Percentiles rank a stretch among this genome's conserved stretches.
Conservation (phyloP, 352 stramenopile species). For the Phytophthora fragariae region DNA sequence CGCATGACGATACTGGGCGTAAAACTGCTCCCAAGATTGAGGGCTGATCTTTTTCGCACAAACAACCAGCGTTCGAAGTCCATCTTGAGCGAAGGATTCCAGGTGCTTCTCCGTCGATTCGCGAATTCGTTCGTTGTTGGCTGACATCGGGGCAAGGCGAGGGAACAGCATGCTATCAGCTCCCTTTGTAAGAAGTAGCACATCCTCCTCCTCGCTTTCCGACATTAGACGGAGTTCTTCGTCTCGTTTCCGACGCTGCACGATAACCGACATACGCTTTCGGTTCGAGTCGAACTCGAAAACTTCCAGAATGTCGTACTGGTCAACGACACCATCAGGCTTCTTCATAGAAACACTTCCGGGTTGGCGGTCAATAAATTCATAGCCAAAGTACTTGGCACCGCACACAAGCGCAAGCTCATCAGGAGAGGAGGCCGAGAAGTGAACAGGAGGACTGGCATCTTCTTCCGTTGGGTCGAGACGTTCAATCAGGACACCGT, state of each 20-base stretch:
- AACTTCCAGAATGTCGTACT: slow-evolving; percentile 93
- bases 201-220: slow-evolving; percentile 74
- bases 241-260: slow-evolving; percentile 75
- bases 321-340: slow-evolving; percentile 58
- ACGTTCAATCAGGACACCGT: slow-evolving; percentile 97
- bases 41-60: slow-evolving; percentile 66
- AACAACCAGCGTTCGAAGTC: slow-evolving; percentile 90
- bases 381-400: slow-evolving; percentile 89
- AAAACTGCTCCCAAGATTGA: slow-evolving; percentile 73
- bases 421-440: slow-evolving; percentile 92
- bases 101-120: slow-evolving; percentile 71
- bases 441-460: slow-evolving; percentile 47
- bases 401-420: slow-evolving; percentile 86
- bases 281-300: slow-evolving; percentile 94
- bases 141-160: slow-evolving; percentile 51
- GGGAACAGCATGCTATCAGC: slow-evolving; percentile 90
- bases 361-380: slow-evolving; percentile 77
- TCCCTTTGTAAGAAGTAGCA: slow-evolving; percentile 82
- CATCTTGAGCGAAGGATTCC: slow-evolving; percentile 86
- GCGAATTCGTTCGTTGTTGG: slow-evolving; percentile 50
- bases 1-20: slow-evolving; percentile 68
- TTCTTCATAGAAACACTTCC: slow-evolving; percentile 77
- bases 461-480: slow-evolving; percentile 44
- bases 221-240: slow-evolving; percentile 76
- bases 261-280: slow-evolving; percentile 90